Conservation (phyloP, 345 rosid genomes). For the Pelargonium nanum region DNA sequence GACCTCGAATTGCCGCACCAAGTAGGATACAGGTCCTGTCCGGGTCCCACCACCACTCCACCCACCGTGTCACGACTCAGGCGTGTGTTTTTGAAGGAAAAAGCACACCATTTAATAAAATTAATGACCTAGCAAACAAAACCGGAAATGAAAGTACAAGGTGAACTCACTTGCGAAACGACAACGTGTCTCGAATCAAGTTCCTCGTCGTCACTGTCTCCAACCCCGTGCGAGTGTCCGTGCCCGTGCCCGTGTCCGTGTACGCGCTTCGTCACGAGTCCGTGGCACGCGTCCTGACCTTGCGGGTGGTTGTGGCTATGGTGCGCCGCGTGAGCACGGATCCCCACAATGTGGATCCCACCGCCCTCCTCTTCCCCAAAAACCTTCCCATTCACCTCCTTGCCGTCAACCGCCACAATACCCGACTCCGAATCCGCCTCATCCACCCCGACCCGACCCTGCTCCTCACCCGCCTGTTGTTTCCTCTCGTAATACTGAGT, state of each 20-base stretch:
- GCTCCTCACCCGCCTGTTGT: too few relatives aligned
- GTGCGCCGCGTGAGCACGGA: constrained; percentile 79
- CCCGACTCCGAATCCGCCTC: constrained; percentile 35
- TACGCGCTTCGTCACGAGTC: constrained; percentile 9
- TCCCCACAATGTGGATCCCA: constrained; percentile 85
- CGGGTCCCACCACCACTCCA: too few relatives aligned
- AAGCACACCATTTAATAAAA: too few relatives aligned
- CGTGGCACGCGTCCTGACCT: constrained; percentile 47
- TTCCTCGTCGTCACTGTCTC: constrained; percentile 24
- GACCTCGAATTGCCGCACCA: too few relatives aligned
- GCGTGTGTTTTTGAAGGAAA: too few relatives aligned
- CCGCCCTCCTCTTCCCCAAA: constrained; percentile 85
- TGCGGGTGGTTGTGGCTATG: constrained; percentile 68
- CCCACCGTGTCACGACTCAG: too few relatives aligned
- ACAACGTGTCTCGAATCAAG: constrained; percentile 67
- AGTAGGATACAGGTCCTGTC: too few relatives aligned
- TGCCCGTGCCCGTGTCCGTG: constrained; percentile 8
- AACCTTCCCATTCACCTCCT: constrained; percentile 41
- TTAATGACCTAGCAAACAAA: too few relatives aligned
- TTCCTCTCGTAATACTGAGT: constrained; percentile 85
- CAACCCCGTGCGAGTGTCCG: constrained; percentile 24
- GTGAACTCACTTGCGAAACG: constrained; percentile 76
- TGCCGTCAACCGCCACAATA: too few relatives aligned
- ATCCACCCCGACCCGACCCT: constrained; percentile 29
- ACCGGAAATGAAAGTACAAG: too few relatives aligned